Percentiles rank a stretch among this genome's conserved stretches.
phyloP scores from a whole-genome alignment of 495 filamentous ascomycete genomes.

The Aspergillus asperescens region DNA sequence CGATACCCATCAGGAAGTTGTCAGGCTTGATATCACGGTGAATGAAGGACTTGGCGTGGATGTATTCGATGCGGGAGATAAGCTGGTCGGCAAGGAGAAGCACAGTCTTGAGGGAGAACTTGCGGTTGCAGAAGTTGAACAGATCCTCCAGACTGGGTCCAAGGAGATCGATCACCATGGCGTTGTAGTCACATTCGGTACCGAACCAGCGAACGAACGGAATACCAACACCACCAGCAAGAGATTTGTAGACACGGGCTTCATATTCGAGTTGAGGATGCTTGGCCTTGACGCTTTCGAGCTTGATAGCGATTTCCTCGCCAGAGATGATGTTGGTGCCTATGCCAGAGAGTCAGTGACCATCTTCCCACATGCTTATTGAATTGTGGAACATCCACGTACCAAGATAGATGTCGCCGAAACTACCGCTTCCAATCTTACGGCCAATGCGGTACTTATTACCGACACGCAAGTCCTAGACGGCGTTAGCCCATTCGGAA shows the following conservation, averaged over 20 bases:
- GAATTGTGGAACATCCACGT: conserved; percentile 21
- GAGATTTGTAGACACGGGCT: conserved; percentile 98
- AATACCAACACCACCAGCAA: conserved; percentile 97
- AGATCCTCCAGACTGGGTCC: conserved; percentile 97
- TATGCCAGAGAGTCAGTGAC: conserved; percentile 23
- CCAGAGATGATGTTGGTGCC: conserved; percentile 99
- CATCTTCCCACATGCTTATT: background rate
- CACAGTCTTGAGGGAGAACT: conserved; percentile 99
- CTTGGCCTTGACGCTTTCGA: conserved; percentile 99
- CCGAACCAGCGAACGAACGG: conserved; percentile 99
- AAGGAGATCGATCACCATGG: conserved; percentile 98
- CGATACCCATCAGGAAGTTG: conserved; percentile 99
- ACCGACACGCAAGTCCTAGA: conserved; percentile 94
- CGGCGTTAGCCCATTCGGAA: conserved; percentile 17
- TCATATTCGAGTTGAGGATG: conserved; percentile 99
- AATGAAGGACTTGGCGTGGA: conserved; percentile 99
- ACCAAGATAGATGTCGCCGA: conserved; percentile 99
- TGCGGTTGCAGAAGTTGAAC: conserved; percentile 99
- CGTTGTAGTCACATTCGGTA: conserved; percentile 99
- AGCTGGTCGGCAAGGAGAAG: conserved; percentile 96
- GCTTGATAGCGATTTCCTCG: conserved; percentile 99
- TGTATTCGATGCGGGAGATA: conserved; percentile 99
- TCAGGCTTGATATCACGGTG: conserved; percentile 99
- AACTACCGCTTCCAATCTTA: conserved; percentile 97
- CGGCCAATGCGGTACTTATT: conserved; percentile 99